Conservation (phyloP, 176 grass and related monocot species). For the Triticum monococcum region DNA sequence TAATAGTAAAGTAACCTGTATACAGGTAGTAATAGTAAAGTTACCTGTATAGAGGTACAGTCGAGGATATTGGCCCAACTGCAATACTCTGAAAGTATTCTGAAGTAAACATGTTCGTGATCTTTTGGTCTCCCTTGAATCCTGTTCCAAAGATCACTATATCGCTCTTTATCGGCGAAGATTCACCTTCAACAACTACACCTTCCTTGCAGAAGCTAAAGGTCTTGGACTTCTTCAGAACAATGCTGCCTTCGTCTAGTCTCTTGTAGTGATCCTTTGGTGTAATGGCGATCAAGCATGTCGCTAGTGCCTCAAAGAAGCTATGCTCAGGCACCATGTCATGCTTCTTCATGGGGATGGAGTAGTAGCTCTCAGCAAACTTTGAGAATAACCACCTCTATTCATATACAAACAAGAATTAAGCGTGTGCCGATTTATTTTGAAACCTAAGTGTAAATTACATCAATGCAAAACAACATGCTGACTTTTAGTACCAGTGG, state of each 20-base stretch:
- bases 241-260: conserved; percentile 62
- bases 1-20: conserved; percentile 36
- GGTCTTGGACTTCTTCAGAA: conserved; percentile 50
- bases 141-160: conserved; percentile 56
- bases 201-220: conserved; percentile 59
- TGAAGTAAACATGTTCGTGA: conserved; percentile 58
- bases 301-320: conserved; percentile 33
- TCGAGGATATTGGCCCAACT: conserved; percentile 34
- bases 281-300: conserved; percentile 41
- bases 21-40: conserved; percentile 16
- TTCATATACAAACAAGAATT: background rate
- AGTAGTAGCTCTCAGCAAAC: conserved; percentile 61
- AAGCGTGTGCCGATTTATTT: background rate
- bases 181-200: conserved; percentile 44
- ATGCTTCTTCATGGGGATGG: conserved; percentile 49
- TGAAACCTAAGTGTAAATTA: background rate
- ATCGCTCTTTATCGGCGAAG: conserved; percentile 34
- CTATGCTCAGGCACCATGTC: conserved; percentile 58
- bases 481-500: conserved; percentile 31
- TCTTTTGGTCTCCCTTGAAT: conserved; percentile 54
- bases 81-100: conserved; percentile 39
- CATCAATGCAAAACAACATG: background rate
- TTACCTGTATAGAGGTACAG: conserved; percentile 59
- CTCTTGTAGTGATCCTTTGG: conserved; percentile 52
- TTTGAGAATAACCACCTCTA: conserved; percentile 54